Evolutionary conservation across 164 flowering plant genomes (phyloP).

Genomic region (Liriodendron chinense): DNA sequence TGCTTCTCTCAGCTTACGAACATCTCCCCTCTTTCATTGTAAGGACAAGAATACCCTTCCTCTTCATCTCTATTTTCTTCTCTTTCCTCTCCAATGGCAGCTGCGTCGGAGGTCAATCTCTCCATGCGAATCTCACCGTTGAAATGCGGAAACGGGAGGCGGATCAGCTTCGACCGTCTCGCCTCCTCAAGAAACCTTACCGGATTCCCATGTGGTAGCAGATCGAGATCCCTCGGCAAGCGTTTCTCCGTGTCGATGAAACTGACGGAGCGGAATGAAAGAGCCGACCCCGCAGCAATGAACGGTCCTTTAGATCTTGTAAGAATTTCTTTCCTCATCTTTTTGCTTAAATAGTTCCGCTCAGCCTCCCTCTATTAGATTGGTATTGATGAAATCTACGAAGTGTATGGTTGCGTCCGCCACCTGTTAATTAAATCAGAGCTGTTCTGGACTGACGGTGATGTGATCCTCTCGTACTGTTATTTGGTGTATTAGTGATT

Average conservation of each 20-base stretch:
- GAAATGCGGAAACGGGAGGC: conserved; percentile 10
- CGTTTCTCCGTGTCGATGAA: conserved; percentile 18
- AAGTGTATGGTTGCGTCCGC: neutral
- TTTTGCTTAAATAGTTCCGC: too few species aligned
- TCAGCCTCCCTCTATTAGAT: too few species aligned
- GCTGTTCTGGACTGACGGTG: neutral
- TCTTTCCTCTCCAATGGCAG: conserved; percentile 5
- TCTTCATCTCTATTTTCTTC: conserved; percentile 3
- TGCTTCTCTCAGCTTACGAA: too few species aligned
- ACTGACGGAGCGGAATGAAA: conserved; percentile 15
- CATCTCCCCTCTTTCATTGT: too few species aligned
- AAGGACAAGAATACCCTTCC: neutral
- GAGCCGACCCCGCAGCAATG: conserved; percentile 3
- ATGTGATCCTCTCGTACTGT: neutral
- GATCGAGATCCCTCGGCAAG: neutral
- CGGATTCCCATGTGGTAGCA: neutral
- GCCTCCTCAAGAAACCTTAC: conserved; percentile 8
- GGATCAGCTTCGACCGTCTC: conserved; percentile 8
- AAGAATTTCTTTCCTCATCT: neutral
- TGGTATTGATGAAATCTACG: neutral
- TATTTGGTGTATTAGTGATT: neutral
- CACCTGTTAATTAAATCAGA: neutral
- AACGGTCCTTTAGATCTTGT: conserved; percentile 22
- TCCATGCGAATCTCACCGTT: conserved; percentile 9
- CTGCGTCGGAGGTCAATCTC: conserved; percentile 18